phyloP scores from a whole-genome alignment of 1,284 basidiomycete species.

The Erythrobasidium hasegawianum region DNA sequence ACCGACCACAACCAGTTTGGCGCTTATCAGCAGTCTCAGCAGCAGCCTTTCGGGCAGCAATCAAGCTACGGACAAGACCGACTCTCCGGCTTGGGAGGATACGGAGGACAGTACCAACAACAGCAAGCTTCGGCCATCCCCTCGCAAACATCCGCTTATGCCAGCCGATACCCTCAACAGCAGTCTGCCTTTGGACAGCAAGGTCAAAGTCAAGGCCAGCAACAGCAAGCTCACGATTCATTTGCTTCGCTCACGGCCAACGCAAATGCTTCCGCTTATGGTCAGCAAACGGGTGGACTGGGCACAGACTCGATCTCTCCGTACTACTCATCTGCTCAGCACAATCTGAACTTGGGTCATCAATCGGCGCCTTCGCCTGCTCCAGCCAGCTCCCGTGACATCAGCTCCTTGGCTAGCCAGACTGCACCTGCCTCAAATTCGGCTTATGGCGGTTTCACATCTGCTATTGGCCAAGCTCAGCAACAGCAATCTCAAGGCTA shows the following conservation, averaged over 20 bases:
- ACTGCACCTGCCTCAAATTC: neutral
- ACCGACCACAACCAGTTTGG: neutral
- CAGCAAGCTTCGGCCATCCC: neutral
- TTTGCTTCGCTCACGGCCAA: slow-evolving; percentile 16
- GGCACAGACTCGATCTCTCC: slow-evolving; percentile 28
- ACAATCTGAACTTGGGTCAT: slow-evolving; percentile 6
- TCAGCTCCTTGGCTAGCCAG: slow-evolving; percentile 5
- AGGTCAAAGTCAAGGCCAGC: slow-evolving; percentile 5
- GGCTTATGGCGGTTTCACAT: slow-evolving; percentile 29
- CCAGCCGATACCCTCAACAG: slow-evolving; percentile 14
- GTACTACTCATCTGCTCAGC: slow-evolving; percentile 22
- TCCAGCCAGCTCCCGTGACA: slow-evolving; percentile 7
- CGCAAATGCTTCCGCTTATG: slow-evolving; percentile 9
- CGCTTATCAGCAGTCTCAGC: slow-evolving; percentile 21
- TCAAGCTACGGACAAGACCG: neutral
- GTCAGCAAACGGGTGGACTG: slow-evolving; percentile 9
- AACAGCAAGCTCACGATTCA: slow-evolving; percentile 21
- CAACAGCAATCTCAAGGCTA: slow-evolving; percentile 29
- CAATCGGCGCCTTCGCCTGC: slow-evolving; percentile 11
- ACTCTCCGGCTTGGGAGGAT: neutral
- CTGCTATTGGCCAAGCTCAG: slow-evolving; percentile 19
- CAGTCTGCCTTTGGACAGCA: slow-evolving; percentile 17
- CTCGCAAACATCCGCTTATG: slow-evolving; percentile 12
- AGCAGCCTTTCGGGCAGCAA: slow-evolving; percentile 7
- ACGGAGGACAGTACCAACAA: slow-evolving; percentile 12